These are phyloP conservation scores for Podospora bellae-mahoneyi DNA, from an alignment of 495 filamentous ascomycete genomes.

Conservation along the genomic window DNA sequence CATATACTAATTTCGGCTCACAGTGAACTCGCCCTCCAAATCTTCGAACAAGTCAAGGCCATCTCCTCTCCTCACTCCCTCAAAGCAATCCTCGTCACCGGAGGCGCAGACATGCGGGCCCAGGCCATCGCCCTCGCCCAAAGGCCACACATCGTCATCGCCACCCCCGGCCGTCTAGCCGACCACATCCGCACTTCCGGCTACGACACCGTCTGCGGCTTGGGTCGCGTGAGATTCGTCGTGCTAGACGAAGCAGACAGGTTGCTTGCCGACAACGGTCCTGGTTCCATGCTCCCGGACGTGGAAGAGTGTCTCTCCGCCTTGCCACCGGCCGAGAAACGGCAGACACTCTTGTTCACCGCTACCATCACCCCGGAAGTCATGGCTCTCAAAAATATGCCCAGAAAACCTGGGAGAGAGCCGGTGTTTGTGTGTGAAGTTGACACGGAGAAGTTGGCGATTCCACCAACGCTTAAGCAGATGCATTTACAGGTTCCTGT, in stretches of 20 bases:
- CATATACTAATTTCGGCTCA: conserved; percentile 6
- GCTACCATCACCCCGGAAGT: conserved; percentile 95
- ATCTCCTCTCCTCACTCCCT: conserved; percentile 81
- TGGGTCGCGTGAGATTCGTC: conserved; percentile 74
- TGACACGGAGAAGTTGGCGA: conserved; percentile 66
- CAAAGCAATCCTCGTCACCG: conserved; percentile 81
- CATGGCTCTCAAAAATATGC: conserved; percentile 70
- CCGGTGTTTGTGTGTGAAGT: conserved; percentile 89
- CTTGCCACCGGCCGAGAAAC: conserved; percentile 65
- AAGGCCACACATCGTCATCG: conserved; percentile 87
- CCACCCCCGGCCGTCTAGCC: conserved; percentile 88
- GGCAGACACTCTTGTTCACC: conserved; percentile 94
- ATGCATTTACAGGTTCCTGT: conserved; percentile 82
- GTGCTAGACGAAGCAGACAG: conserved; percentile 97
- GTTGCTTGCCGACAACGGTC: conserved; percentile 61
- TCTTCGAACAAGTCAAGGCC: conserved; percentile 90
- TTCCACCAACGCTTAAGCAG: conserved; percentile 78
- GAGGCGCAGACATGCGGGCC: conserved; percentile 85
- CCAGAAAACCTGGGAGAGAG: conserved; percentile 59
- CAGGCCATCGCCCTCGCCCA: conserved; percentile 80
- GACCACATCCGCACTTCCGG: conserved; percentile 91
- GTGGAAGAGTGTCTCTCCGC: conserved; percentile 80
- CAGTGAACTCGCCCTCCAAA: conserved; percentile 90
- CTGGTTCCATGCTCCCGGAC: conserved; percentile 87
- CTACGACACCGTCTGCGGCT: conserved; percentile 77